A percentile compares a stretch with the other conserved stretches of the same genome.
Conservation (phyloP, 2,329 filamentous ascomycete genomes). For the Aspergillus flavus region DNA sequence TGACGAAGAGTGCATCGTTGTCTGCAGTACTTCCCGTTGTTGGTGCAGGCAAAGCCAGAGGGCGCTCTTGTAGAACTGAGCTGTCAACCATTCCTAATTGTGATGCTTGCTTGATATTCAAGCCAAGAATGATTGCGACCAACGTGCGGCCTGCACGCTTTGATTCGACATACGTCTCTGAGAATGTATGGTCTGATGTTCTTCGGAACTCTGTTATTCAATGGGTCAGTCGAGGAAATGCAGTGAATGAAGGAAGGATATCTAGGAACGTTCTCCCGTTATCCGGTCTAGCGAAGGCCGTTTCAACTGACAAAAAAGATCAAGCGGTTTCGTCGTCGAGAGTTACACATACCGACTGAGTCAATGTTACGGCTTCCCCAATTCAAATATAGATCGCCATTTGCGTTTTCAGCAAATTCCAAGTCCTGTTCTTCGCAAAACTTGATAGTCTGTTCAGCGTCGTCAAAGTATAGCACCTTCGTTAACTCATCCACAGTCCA, state of each 20-base stretch:
- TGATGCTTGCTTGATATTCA: slow-evolving; percentile 56
- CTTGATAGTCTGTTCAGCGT: slow-evolving; percentile 53
- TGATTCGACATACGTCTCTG: slow-evolving; percentile 57
- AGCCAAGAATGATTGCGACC: slow-evolving; percentile 60
- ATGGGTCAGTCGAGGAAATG: slow-evolving; percentile 20
- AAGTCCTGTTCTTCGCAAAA: slow-evolving; percentile 60
- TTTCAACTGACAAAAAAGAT: slow-evolving; percentile 14
- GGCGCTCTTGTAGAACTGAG: slow-evolving; percentile 34
- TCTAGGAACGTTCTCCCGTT: neutral
- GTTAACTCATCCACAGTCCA: slow-evolving; percentile 59
- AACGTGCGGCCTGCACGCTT: slow-evolving; percentile 60
- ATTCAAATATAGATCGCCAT: slow-evolving; percentile 55
- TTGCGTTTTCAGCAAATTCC: slow-evolving; percentile 48
- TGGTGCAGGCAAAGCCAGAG: slow-evolving; percentile 24
- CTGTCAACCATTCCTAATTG: slow-evolving; percentile 53
- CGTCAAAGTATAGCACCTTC: slow-evolving; percentile 58
- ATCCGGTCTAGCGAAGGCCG: slow-evolving; percentile 4
- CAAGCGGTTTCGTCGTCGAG: slow-evolving; percentile 20
- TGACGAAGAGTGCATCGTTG: slow-evolving; percentile 43
- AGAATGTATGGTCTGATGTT: slow-evolving; percentile 56
- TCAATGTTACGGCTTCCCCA: slow-evolving; percentile 49
- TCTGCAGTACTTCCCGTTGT: slow-evolving; percentile 31
- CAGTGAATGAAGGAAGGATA: neutral
- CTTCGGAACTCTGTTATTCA: slow-evolving; percentile 41
- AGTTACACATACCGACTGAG: slow-evolving; percentile 48